Evolutionary conservation across 257 asterid species (phyloP).

Genomic region (Hygrophila difformis): DNA sequence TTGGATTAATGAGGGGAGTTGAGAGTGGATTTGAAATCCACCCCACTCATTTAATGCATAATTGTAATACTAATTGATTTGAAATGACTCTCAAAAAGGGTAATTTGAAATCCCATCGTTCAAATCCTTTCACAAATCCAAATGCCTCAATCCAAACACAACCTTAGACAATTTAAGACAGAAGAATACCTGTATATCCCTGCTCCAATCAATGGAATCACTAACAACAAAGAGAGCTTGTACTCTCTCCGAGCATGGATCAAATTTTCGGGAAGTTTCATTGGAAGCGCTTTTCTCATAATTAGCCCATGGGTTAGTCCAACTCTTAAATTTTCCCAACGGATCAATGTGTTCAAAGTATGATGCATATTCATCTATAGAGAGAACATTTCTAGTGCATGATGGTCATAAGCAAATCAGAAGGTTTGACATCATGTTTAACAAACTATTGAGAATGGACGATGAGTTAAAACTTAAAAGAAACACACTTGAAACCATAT

Average conservation of each 20-base stretch:
- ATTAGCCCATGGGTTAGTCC: conserved; percentile 26
- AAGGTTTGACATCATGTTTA: conserved; percentile 7
- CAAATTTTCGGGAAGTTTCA: conserved; percentile 22
- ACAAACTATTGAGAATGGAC: conserved; percentile 11
- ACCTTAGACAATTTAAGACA: too few species aligned
- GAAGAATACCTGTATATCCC: conserved; percentile 81
- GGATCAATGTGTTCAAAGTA: conserved; percentile 85
- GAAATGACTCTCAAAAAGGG: too few species aligned
- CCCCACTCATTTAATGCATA: too few species aligned
- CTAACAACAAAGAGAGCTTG: conserved; percentile 85
- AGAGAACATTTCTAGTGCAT: conserved; percentile 58
- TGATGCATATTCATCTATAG: conserved; percentile 76
- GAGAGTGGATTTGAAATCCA: too few species aligned
- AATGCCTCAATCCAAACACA: too few species aligned
- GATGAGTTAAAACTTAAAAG: conserved; percentile 6
- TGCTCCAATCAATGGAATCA: conserved; percentile 95
- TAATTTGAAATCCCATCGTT: too few species aligned
- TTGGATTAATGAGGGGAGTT: too few species aligned
- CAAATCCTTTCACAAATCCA: too few species aligned
- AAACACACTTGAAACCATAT: conserved; percentile 76
- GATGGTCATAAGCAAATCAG: conserved; percentile 18
- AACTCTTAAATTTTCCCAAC: conserved; percentile 52
- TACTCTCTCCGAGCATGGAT: conserved; percentile 59
- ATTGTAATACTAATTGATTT: too few species aligned
- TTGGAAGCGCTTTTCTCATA: conserved; percentile 19